Evolutionary conservation across 2,329 filamentous ascomycete genomes (phyloP).

Genomic region (Scopulariopsis brevicaulis): DNA sequence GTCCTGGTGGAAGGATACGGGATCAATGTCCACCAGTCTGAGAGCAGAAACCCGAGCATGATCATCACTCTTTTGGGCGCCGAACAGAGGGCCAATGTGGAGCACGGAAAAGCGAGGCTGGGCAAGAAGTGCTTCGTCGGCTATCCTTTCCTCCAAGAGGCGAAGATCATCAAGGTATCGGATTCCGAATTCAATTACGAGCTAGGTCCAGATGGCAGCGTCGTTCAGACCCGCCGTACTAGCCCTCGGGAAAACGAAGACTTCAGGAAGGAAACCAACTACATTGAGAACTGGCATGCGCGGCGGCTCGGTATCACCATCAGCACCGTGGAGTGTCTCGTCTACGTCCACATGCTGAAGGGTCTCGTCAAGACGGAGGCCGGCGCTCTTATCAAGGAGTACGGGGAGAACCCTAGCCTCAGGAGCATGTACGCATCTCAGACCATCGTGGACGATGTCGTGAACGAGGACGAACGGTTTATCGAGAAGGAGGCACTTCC

Average conservation of each 20-base stretch:
- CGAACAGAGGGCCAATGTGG: constrained; percentile 57
- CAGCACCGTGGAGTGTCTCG: constrained; percentile 75
- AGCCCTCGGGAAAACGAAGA: constrained; percentile 62
- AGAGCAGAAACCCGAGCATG: constrained; percentile 95
- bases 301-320: constrained; percentile 84
- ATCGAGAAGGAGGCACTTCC: constrained; percentile 80
- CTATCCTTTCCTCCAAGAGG: constrained; percentile 92
- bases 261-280: constrained; percentile 73
- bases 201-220: constrained; percentile 51
- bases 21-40: constrained; percentile 89
- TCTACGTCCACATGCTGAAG: constrained; percentile 89
- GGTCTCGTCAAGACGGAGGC: constrained; percentile 84
- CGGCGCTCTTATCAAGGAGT: constrained; percentile 87
- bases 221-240: constrained; percentile 59
- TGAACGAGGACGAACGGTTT: constrained; percentile 87
- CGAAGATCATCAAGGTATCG: constrained; percentile 76
- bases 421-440: constrained; percentile 89
- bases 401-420: constrained; percentile 71
- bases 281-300: constrained; percentile 79
- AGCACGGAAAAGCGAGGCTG: constrained; percentile 66
- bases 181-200: constrained; percentile 90
- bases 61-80: constrained; percentile 73
- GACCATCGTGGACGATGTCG: constrained; percentile 76
- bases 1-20: constrained; percentile 63
- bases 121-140: constrained; percentile 83